These are phyloP conservation scores for Achlya hypogyna DNA, from an alignment of 352 stramenopile species.

Conservation along the genomic window DNA sequence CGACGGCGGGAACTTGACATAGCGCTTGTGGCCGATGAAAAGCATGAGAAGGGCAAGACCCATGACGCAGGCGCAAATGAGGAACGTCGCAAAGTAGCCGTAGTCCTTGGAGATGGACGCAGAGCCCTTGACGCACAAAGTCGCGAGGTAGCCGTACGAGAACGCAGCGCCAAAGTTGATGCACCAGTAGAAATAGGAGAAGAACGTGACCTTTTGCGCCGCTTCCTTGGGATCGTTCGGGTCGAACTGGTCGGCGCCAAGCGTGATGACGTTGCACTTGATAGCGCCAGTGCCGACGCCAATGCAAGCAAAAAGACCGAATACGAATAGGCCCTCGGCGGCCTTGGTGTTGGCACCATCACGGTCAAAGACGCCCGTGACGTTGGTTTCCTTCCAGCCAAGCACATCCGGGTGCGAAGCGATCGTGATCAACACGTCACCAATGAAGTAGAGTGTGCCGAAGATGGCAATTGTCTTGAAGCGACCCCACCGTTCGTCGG, in stretches of 20 bases:
- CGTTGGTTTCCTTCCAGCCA: constrained; percentile 17
- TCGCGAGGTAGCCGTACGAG: constrained; percentile 68
- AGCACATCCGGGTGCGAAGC: constrained; percentile 43
- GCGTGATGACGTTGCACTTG: constrained; percentile 48
- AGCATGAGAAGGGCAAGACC: constrained; percentile 34
- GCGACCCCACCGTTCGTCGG: constrained; percentile 50
- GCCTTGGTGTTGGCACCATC: neutral
- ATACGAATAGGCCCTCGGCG: constrained; percentile 34
- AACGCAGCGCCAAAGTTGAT: constrained; percentile 64
- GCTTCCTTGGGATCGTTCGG: constrained; percentile 30
- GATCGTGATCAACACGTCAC: constrained; percentile 52
- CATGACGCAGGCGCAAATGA: constrained; percentile 41
- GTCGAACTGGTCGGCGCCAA: constrained; percentile 55
- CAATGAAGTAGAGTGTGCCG: constrained; percentile 50
- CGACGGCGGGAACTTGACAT: constrained; percentile 36
- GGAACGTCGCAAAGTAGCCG: constrained; percentile 69
- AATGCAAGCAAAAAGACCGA: constrained; percentile 45
- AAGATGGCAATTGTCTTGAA: constrained; percentile 53
- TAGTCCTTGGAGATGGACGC: constrained; percentile 51
- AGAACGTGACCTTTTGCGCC: constrained; percentile 49
- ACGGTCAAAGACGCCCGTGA: constrained; percentile 29
- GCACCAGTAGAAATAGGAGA: constrained; percentile 74
- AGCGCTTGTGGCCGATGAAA: constrained; percentile 32
- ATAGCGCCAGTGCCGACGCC: constrained; percentile 39
- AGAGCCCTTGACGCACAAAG: constrained; percentile 62